Evolutionary conservation across 2,329 filamentous ascomycete species (phyloP).

Genomic region (Zymoseptoria passerinii): DNA sequence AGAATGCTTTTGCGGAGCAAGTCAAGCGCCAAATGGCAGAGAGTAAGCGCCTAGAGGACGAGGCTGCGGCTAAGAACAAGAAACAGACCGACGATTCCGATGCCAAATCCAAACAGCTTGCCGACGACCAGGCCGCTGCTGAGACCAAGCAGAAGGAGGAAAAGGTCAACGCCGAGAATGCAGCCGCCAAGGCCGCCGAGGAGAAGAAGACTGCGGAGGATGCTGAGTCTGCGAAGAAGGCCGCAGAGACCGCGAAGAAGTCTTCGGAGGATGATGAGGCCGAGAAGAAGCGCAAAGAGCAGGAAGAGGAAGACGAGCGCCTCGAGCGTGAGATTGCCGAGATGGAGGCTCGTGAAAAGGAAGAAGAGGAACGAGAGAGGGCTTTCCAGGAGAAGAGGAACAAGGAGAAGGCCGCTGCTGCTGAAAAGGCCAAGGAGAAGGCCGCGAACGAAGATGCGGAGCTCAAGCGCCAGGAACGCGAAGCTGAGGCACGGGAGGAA

Average conservation of each 20-base stretch:
- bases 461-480: conserved; percentile 41
- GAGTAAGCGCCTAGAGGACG: conserved; percentile 31
- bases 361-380: conserved; percentile 47
- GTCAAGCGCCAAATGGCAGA: conserved; percentile 48
- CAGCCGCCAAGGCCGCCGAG: conserved; percentile 42
- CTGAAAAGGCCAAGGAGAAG: conserved; percentile 46
- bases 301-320: conserved; percentile 35
- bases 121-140: conserved; percentile 37
- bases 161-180: conserved; percentile 16
- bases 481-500: conserved; percentile 42
- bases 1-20: conserved; percentile 55
- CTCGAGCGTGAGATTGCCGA: conserved; percentile 57
- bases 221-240: conserved; percentile 30
- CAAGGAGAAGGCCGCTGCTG: conserved; percentile 43
- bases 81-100: conserved; percentile 39
- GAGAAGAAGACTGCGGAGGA: conserved; percentile 25
- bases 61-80: conserved; percentile 46
- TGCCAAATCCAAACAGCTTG: conserved; percentile 48
- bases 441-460: conserved; percentile 47
- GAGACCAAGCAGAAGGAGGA: conserved; percentile 46
- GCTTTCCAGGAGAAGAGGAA: conserved; percentile 65
- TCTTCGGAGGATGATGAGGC: conserved; percentile 25
- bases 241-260: conserved; percentile 27
- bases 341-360: conserved; percentile 35
- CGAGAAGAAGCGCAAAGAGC: conserved; percentile 24